Evolutionary conservation across 805 yeast species (phyloP).

Genomic region (Suhomyces kilbournensis): DNA sequence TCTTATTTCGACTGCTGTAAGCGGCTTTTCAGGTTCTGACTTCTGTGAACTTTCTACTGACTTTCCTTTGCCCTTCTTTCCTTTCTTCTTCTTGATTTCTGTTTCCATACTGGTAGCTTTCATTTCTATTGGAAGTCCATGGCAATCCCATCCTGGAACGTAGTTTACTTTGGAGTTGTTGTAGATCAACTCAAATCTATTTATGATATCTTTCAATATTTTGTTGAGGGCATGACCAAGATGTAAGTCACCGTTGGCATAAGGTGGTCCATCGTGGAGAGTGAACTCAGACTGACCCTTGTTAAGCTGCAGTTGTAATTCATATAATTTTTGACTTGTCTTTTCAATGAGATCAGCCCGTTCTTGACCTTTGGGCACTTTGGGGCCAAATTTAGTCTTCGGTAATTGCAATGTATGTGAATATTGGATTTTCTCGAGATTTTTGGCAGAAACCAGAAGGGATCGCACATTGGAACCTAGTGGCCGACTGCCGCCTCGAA

Average conservation of each 20-base stretch:
- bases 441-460: not conserved
- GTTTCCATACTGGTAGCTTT: slow-evolving; percentile 52
- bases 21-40: slow-evolving; percentile 17
- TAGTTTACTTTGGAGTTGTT: slow-evolving; percentile 64
- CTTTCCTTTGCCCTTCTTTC: slow-evolving; percentile 13
- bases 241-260: slow-evolving; percentile 93
- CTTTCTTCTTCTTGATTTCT: slow-evolving; percentile 18
- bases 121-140: slow-evolving; percentile 93
- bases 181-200: slow-evolving; percentile 60
- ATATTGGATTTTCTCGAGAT: slow-evolving; percentile 19
- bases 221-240: slow-evolving; percentile 91
- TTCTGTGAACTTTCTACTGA: not conserved
- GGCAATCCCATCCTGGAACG: slow-evolving; percentile 98
- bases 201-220: slow-evolving; percentile 80
- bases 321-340: slow-evolving; percentile 59
- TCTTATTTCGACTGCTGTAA: slow-evolving; percentile 54
- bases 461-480: not conserved
- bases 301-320: slow-evolving; percentile 43
- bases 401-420: slow-evolving; percentile 64
- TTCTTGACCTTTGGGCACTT: slow-evolving; percentile 49
- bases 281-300: slow-evolving; percentile 40
- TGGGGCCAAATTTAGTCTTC: slow-evolving; percentile 50
- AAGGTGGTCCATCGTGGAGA: slow-evolving; percentile 97
- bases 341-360: slow-evolving; percentile 42
- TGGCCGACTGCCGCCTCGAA: not conserved